Conservation (phyloP, 176 grass and related monocot genomes). For the Musa beccarii region DNA sequence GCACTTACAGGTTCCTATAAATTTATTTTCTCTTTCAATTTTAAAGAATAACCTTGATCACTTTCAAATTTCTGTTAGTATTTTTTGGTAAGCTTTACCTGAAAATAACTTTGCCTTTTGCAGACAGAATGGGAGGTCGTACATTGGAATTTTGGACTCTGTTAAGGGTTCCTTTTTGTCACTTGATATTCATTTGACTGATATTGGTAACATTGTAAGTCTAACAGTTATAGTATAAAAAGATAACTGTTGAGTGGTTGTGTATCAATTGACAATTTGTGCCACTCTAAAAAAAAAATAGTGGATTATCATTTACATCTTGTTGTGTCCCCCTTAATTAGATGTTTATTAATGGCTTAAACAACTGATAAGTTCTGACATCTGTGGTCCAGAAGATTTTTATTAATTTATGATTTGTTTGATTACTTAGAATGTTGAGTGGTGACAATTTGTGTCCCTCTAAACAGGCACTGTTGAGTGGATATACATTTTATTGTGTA, state of each 20-base stretch:
- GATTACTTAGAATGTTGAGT: too few species aligned
- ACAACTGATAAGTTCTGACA: too few species aligned
- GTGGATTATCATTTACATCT: too few species aligned
- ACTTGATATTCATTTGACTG: constrained; percentile 63
- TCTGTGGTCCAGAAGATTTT: too few species aligned
- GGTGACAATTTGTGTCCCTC: too few species aligned
- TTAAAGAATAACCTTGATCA: neutral
- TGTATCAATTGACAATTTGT: too few species aligned
- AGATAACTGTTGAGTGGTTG: too few species aligned
- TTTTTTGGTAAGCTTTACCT: neutral
- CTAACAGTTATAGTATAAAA: neutral
- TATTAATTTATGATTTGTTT: too few species aligned
- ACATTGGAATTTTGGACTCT: constrained; percentile 71
- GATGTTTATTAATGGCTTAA: too few species aligned
- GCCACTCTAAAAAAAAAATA: too few species aligned
- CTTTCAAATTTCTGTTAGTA: neutral
- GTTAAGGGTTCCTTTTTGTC: constrained; percentile 55
- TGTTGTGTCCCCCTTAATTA: too few species aligned
- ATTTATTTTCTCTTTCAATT: neutral
- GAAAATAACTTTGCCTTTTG: constrained; percentile 11
- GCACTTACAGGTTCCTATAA: constrained; percentile 71
- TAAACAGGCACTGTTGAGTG: too few species aligned
- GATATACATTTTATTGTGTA: neutral
- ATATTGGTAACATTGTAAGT: constrained; percentile 72
- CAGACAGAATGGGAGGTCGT: constrained; percentile 76